A percentile compares a stretch with the other conserved stretches of the same genome.
phyloP scores from a whole-genome alignment of 164 flowering plant genomes.

The Sedum album region DNA sequence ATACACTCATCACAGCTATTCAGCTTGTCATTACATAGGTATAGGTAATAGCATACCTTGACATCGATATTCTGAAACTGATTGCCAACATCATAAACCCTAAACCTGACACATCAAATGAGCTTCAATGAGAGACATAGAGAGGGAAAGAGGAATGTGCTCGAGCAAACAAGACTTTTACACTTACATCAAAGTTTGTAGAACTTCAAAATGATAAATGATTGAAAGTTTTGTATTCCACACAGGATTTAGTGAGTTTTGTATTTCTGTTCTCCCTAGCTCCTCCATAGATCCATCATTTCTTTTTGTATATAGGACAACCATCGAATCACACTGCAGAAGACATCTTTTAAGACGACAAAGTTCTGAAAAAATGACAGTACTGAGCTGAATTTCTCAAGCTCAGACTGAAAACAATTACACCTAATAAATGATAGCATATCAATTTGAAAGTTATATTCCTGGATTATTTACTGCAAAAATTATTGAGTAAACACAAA shows the following conservation, averaged over 20 bases:
- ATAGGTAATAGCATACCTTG: conserved; percentile 40
- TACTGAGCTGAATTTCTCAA: neutral
- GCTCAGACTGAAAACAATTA: too few relatives aligned
- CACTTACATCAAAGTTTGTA: conserved; percentile 78
- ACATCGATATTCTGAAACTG: conserved; percentile 62
- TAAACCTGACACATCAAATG: conserved; percentile 46
- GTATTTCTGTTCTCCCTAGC: conserved; percentile 76
- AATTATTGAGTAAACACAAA: too few relatives aligned
- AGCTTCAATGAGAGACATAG: conserved; percentile 7
- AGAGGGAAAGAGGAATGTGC: neutral
- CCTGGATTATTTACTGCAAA: neutral
- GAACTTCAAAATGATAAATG: conserved; percentile 61
- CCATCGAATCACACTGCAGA: conserved; percentile 76
- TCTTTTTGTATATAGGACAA: conserved; percentile 53
- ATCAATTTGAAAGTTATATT: neutral
- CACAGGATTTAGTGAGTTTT: conserved; percentile 57
- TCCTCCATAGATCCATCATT: conserved; percentile 66
- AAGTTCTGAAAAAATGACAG: conserved; percentile 1
- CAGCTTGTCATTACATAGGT: neutral
- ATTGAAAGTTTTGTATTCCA: conserved; percentile 58
- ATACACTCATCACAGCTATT: neutral
- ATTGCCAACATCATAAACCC: conserved; percentile 74
- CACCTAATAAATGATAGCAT: neutral
- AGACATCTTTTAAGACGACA: conserved; percentile 8
- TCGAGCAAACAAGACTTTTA: neutral